These are phyloP conservation scores for Asterochloris sp. DNA, from an alignment of 139 green algal species.

Conservation along the genomic window DNA sequence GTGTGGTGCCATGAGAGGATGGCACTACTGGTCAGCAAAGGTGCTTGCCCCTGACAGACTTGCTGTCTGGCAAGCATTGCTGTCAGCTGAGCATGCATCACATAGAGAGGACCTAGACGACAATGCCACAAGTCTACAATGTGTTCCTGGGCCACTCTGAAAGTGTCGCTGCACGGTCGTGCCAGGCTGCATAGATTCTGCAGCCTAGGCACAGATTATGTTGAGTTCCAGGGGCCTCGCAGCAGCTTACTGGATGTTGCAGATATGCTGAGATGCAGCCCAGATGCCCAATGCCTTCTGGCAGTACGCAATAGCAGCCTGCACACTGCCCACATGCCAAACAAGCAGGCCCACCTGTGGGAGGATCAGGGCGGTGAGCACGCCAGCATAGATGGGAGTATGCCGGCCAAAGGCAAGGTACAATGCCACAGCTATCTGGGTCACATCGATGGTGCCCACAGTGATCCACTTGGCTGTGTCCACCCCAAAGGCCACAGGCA, in stretches of 20 bases:
- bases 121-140: no score
- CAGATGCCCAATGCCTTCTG: no score
- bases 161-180: no score
- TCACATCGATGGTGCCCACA: conserved; percentile 91
- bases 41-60: not conserved
- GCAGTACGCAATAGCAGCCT: not conserved
- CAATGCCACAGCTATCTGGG: conserved; percentile 78
- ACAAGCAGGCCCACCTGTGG: conserved; percentile 66
- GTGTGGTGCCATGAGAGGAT: not conserved
- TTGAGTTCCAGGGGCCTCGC: no score
- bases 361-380: conserved; percentile 89
- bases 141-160: no score
- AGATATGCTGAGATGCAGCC: no score
- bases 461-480: conserved; percentile 98
- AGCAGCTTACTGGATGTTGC: no score
- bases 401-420: conserved; percentile 85
- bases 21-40: not conserved
- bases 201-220: no score
- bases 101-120: no score
- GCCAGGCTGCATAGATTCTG: no score
- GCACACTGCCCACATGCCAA: not conserved
- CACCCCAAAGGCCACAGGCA: conserved; percentile 96
- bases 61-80: no score
- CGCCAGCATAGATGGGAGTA: conserved; percentile 77
- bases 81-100: not conserved